Conservation (phyloP, 768 basidiomycete species). For the Boletus subcaerulescens region DNA sequence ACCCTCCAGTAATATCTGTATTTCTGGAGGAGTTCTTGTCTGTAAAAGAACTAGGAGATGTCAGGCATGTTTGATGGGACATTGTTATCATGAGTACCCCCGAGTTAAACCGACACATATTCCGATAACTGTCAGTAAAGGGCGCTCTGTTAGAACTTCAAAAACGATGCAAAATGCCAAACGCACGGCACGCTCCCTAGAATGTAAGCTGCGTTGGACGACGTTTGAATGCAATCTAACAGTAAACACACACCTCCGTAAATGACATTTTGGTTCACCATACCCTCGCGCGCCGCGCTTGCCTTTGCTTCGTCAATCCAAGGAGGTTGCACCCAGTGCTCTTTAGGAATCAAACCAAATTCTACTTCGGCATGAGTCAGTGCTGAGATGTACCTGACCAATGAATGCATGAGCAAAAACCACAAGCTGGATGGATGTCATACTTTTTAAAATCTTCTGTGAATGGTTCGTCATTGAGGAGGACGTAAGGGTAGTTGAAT, state of each 20-base stretch:
- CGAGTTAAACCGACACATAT: slow-evolving; percentile 96
- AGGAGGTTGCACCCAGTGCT: slow-evolving; percentile 75
- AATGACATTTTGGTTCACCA: slow-evolving; percentile 62
- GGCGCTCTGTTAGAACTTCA: slow-evolving; percentile 3
- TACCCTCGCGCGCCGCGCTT: slow-evolving; percentile 49
- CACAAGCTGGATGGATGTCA: slow-evolving; percentile 12
- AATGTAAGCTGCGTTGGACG: background rate
- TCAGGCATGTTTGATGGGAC: background rate
- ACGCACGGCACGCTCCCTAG: slow-evolving; percentile 74
- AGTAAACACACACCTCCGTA: slow-evolving; percentile 50
- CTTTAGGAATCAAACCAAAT: slow-evolving; percentile 64
- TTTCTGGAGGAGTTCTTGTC: slow-evolving; percentile 68
- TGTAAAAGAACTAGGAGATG: slow-evolving; percentile 68
- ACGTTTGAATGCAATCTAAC: slow-evolving; percentile 2
- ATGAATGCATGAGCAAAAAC: slow-evolving; percentile 4
- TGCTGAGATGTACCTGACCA: slow-evolving; percentile 30
- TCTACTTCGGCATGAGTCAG: slow-evolving; percentile 33
- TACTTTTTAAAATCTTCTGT: slow-evolving; percentile 69
- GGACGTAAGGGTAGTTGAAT: slow-evolving; percentile 82
- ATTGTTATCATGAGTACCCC: slow-evolving; percentile 46
- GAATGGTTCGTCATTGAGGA: slow-evolving; percentile 86
- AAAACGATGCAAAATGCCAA: background rate
- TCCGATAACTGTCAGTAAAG: slow-evolving; percentile 61
- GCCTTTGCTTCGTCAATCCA: slow-evolving; percentile 77
- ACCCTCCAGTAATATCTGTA: slow-evolving; percentile 92